phyloP scores from a whole-genome alignment of 345 rosid genomes.

The Laguncularia racemosa region DNA sequence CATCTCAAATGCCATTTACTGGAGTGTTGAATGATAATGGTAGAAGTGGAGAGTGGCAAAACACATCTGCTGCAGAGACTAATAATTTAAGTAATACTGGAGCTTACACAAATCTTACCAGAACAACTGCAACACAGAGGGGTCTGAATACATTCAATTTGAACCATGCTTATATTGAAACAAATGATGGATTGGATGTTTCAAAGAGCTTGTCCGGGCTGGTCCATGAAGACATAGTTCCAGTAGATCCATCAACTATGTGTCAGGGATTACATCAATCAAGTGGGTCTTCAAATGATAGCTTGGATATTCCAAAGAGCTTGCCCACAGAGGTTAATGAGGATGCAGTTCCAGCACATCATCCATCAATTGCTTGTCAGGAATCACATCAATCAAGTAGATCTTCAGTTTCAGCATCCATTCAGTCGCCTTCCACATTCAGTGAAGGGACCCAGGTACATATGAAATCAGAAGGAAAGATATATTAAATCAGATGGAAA shows the following conservation, averaged over 20 bases:
- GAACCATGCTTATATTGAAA: conserved; percentile 73
- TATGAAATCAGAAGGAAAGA: neutral
- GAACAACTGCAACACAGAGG: neutral
- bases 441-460: conserved; percentile 84
- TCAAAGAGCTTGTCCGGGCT: too few species aligned
- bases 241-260: too few species aligned
- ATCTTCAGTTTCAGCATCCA: conserved; percentile 93
- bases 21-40: conserved; percentile 16
- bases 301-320: conserved; percentile 63
- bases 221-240: too few species aligned
- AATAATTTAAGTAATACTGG: neutral
- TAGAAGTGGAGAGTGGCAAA: conserved; percentile 20
- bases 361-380: conserved; percentile 71
- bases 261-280: too few species aligned
- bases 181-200: too few species aligned
- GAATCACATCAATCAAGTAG: conserved; percentile 86
- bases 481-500: too few species aligned
- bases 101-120: conserved; percentile 16
- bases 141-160: conserved; percentile 85
- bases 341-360: conserved; percentile 60
- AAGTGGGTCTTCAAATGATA: conserved; percentile 42
- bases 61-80: conserved; percentile 8
- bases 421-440: conserved; percentile 90
- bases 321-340: conserved; percentile 51
- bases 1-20: conserved; percentile 30